phyloP scores from a whole-genome alignment of 192 early-diverging fungal genomes.

The Mycoemilia scoparia region DNA sequence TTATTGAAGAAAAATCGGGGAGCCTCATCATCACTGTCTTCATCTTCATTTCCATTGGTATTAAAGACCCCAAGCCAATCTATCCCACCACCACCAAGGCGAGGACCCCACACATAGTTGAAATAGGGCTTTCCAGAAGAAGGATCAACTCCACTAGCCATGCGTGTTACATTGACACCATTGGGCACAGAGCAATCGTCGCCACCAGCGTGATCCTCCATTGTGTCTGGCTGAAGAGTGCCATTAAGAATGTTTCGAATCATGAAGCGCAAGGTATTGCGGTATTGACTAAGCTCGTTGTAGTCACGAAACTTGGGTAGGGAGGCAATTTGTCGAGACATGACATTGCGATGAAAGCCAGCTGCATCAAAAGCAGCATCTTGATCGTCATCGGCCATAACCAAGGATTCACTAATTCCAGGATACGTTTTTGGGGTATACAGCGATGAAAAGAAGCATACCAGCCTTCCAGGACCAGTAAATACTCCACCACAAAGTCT shows the following conservation, averaged over 20 bases:
- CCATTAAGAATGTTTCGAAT: slow-evolving; percentile 15
- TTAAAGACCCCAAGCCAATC: too few relatives aligned
- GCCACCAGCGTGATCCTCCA: slow-evolving; percentile 5
- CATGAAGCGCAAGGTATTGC: slow-evolving; percentile 14
- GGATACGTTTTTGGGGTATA: slow-evolving; percentile 20
- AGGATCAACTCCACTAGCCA: too few relatives aligned
- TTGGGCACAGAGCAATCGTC: too few relatives aligned
- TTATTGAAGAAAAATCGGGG: slow-evolving; percentile 23
- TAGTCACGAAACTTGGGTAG: slow-evolving; percentile 18
- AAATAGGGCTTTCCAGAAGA: slow-evolving; percentile 2
- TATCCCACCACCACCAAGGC: slow-evolving; percentile 3
- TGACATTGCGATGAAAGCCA: slow-evolving; percentile 11
- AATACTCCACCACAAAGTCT: slow-evolving; percentile 30
- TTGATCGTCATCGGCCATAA: too few relatives aligned
- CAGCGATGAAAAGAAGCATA: slow-evolving; percentile 26
- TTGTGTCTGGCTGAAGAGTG: slow-evolving; percentile 7
- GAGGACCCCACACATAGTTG: too few relatives aligned
- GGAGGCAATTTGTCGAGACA: slow-evolving; percentile 16
- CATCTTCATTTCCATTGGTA: slow-evolving; percentile 6
- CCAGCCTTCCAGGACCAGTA: slow-evolving; percentile 18
- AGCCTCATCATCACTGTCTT: slow-evolving; percentile 17
- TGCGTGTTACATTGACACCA: too few relatives aligned
- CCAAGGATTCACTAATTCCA: slow-evolving; percentile 4
- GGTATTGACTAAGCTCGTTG: slow-evolving; percentile 12
- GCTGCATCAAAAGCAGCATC: too few relatives aligned